Evolutionary conservation across 1,284 basidiomycete species (phyloP).

Genomic region (Thelephora terrestris): DNA sequence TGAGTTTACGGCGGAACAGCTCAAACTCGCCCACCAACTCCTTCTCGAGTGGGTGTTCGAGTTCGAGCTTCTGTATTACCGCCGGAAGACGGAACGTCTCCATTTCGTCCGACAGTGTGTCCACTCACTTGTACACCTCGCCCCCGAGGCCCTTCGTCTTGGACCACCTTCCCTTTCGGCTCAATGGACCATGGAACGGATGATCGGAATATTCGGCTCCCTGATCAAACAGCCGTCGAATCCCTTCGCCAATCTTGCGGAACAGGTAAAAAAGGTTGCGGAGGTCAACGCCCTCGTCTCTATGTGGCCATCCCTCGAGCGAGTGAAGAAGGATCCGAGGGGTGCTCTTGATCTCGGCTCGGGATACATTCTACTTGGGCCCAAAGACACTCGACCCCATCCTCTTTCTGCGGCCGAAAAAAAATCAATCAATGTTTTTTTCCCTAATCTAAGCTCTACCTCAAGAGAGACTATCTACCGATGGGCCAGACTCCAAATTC

Average conservation of each 20-base stretch:
- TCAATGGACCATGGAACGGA: too few relatives aligned
- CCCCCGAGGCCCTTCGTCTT: constrained; percentile 8
- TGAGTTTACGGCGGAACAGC: constrained; percentile 4
- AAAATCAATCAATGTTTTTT: too few relatives aligned
- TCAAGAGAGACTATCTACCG: background rate
- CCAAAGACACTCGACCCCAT: too few relatives aligned
- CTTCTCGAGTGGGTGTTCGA: constrained; percentile 11
- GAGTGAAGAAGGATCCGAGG: too few relatives aligned
- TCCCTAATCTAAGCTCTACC: background rate
- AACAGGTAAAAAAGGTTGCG: constrained; percentile 15
- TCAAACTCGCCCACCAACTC: constrained; percentile 2
- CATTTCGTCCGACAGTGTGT: constrained; percentile 18
- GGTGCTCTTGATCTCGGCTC: too few relatives aligned
- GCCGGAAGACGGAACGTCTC: too few relatives aligned
- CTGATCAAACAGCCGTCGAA: too few relatives aligned
- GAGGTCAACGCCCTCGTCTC: constrained; percentile 13
- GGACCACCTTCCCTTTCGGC: constrained; percentile 17
- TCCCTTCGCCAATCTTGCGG: constrained; percentile 17
- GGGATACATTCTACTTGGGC: too few relatives aligned
- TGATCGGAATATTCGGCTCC: too few relatives aligned
- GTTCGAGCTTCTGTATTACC: constrained; percentile 16
- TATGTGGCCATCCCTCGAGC: too few relatives aligned
- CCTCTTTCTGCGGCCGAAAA: too few relatives aligned
- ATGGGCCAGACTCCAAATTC: constrained; percentile 20
- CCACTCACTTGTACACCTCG: too few relatives aligned